A percentile compares a stretch with the other conserved stretches of the same genome.
phyloP scores from a whole-genome alignment of 352 stramenopile genomes.

The Pythium folliculosum region DNA sequence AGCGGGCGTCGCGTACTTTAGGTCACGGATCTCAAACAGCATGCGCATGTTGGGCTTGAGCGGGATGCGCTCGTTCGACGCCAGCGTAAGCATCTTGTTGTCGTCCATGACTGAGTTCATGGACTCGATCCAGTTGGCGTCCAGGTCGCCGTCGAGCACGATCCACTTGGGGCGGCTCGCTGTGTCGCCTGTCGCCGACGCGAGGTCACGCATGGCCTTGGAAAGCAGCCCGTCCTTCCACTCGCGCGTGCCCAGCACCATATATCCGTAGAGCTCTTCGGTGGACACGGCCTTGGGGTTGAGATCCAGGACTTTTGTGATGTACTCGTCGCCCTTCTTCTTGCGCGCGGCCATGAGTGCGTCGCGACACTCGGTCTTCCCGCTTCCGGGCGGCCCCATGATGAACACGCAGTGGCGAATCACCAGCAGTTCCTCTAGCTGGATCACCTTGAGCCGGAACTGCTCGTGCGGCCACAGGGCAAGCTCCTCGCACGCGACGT shows the following conservation, averaged over 20 bases:
- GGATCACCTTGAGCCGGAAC: slow-evolving; percentile 95
- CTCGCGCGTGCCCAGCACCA: slow-evolving; percentile 92
- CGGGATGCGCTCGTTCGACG: slow-evolving; percentile 95
- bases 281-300: slow-evolving; percentile 97
- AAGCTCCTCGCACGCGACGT: slow-evolving; percentile 88
- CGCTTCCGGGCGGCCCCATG: slow-evolving; percentile 92
- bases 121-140: slow-evolving; percentile 89
- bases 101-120: slow-evolving; percentile 92
- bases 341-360: slow-evolving; percentile 86
- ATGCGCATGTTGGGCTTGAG: slow-evolving; percentile 94
- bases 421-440: slow-evolving; percentile 93
- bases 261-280: slow-evolving; percentile 96
- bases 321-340: slow-evolving; percentile 62
- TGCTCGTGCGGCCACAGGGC: slow-evolving; percentile 90
- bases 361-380: slow-evolving; percentile 94
- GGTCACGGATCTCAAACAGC: slow-evolving; percentile 95
- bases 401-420: slow-evolving; percentile 96
- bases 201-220: slow-evolving; percentile 93
- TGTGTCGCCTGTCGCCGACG: slow-evolving; percentile 40
- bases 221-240: slow-evolving; percentile 96
- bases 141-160: slow-evolving; percentile 91
- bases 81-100: slow-evolving; percentile 89
- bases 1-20: slow-evolving; percentile 93
- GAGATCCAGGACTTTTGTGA: slow-evolving; percentile 84
- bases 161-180: slow-evolving; percentile 91